Conservation (phyloP, 78 protist species). For the Bodo saltans region DNA sequence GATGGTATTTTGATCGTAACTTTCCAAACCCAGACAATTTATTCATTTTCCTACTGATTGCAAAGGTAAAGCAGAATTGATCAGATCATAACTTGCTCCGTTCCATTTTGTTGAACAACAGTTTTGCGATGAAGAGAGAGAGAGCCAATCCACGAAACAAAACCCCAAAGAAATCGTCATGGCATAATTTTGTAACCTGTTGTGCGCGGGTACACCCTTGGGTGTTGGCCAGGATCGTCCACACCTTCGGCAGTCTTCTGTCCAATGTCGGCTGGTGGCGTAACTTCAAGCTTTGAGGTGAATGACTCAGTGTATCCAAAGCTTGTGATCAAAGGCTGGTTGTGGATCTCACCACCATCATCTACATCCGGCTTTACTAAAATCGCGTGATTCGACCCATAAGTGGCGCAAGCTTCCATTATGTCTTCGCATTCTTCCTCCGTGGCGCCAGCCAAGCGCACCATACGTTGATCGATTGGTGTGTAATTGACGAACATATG, state of each 20-base stretch:
- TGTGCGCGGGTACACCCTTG: not conserved
- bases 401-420: not conserved
- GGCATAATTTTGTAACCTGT: not conserved
- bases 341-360: not conserved
- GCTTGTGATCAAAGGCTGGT: not conserved
- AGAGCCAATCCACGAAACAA: too few relatives aligned
- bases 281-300: not conserved
- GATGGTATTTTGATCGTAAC: too few relatives aligned
- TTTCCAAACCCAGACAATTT: too few relatives aligned
- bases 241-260: not conserved
- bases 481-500: not conserved
- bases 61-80: too few relatives aligned
- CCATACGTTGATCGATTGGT: not conserved
- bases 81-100: too few relatives aligned
- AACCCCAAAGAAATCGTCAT: too few relatives aligned
- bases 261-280: not conserved
- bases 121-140: too few relatives aligned
- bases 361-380: not conserved
- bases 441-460: not conserved
- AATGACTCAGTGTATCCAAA: not conserved
- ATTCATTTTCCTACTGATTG: too few relatives aligned
- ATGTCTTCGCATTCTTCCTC: not conserved
- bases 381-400: not conserved
- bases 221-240: not conserved
- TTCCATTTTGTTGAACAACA: too few relatives aligned